Percentiles rank a stretch among this genome's conserved stretches.
Evolutionary conservation across 176 grass and related monocot genomes (phyloP).

Genomic region (Eragrostis curvula): DNA sequence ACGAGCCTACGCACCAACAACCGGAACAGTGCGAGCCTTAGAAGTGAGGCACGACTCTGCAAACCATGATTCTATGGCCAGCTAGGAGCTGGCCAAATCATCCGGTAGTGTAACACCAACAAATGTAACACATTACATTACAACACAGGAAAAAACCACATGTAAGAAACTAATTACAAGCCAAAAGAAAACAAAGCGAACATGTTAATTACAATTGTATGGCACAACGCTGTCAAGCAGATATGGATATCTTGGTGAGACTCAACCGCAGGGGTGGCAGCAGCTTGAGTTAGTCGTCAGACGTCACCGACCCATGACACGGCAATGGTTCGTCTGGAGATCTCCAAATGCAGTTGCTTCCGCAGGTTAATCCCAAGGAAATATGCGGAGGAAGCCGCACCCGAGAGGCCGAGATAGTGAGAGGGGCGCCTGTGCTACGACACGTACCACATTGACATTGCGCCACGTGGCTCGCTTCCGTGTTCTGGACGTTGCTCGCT

Average conservation of each 20-base stretch:
- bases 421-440: no score
- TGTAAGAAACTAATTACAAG: conserved; percentile 44
- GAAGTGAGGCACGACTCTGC: neutral
- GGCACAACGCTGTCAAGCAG: conserved; percentile 32
- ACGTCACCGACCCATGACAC: conserved; percentile 47
- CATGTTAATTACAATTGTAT: conserved; percentile 27
- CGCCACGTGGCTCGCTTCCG: no score
- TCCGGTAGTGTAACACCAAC: neutral
- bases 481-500: no score
- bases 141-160: conserved; percentile 16
- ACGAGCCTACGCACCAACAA: no score
- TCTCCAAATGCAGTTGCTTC: conserved; percentile 82
- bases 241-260: conserved; percentile 34
- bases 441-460: no score
- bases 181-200: neutral
- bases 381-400: no score
- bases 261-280: neutral
- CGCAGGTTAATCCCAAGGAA: conserved; percentile 69
- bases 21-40: neutral
- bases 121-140: conserved; percentile 1
- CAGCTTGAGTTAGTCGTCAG: conserved; percentile 33
- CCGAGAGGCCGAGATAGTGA: no score
- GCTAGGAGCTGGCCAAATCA: neutral
- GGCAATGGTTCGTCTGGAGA: conserved; percentile 57
- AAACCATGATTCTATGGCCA: conserved; percentile 16